Evolutionary conservation across 1,139 yeast species (phyloP).

Genomic region (Zhuliangozyma parablackwelliae): DNA sequence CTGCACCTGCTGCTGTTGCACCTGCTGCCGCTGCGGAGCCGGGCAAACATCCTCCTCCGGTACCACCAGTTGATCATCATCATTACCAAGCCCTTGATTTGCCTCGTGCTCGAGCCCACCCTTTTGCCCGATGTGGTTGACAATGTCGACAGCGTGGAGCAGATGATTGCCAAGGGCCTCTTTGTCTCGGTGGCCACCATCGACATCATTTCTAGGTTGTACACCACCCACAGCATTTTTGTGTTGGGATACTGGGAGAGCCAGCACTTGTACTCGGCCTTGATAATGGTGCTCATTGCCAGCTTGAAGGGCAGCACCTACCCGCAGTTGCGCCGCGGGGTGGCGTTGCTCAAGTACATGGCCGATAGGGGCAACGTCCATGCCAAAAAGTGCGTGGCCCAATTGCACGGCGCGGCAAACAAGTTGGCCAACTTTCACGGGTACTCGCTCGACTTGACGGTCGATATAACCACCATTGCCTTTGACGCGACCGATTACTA

Average conservation of each 20-base stretch:
- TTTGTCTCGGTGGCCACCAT: conserved; percentile 38
- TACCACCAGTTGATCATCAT: conserved; percentile 45
- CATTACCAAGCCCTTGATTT: conserved; percentile 42
- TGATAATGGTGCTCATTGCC: conserved; percentile 38
- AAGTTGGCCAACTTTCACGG: conserved; percentile 17
- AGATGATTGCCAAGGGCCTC: conserved; percentile 36
- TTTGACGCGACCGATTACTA: conserved; percentile 11
- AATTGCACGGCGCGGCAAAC: conserved; percentile 8
- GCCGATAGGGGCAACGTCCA: conserved; percentile 39
- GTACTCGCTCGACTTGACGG: conserved; percentile 8
- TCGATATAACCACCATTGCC: conserved; percentile 18
- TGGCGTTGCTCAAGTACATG: conserved; percentile 35
- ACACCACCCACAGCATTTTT: conserved; percentile 32
- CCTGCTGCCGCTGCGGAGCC: conserved; percentile 13
- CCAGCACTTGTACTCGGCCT: conserved; percentile 44
- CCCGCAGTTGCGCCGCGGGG: conserved; percentile 28
- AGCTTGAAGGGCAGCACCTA: conserved; percentile 26
- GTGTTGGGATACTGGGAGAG: conserved; percentile 51
- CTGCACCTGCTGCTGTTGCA: too few relatives aligned
- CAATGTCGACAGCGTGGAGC: conserved; percentile 23
- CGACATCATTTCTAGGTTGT: conserved; percentile 33
- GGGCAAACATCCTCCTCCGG: conserved; percentile 41
- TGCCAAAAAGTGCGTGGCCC: conserved; percentile 25
- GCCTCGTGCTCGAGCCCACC: conserved; percentile 35
- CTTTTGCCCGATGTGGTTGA: conserved; percentile 19